A percentile compares a stretch with the other conserved stretches of the same genome.
These are phyloP conservation scores for Fusarium sp. DNA, from an alignment of 2,329 filamentous ascomycete species.

Conservation along the genomic window DNA sequence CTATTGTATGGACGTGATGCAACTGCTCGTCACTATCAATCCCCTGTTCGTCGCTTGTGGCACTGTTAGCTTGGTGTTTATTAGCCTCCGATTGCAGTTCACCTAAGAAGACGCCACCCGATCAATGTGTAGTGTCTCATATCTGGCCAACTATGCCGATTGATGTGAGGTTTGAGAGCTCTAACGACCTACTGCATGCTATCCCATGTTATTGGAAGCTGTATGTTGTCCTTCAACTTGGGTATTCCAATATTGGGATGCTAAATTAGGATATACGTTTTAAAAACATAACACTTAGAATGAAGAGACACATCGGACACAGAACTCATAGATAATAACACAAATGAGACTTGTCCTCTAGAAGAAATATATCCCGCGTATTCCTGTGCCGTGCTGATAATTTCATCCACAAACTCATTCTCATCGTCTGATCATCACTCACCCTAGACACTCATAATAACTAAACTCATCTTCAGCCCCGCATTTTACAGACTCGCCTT, in stretches of 20 bases:
- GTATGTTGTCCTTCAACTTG: not conserved
- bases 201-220: too few species aligned
- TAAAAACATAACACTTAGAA: too few species aligned
- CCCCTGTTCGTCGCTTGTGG: not conserved
- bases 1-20: not conserved
- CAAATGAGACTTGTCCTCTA: rapidly evolving
- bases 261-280: too few species aligned
- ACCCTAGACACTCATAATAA: conserved; percentile 16
- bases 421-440: not conserved
- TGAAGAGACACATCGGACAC: too few species aligned
- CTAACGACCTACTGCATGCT: not conserved
- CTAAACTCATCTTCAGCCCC: conserved; percentile 20
- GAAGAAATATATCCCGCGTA: too few species aligned
- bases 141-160: not conserved
- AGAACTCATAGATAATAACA: not conserved
- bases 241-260: rapidly evolving
- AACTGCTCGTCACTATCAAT: not conserved
- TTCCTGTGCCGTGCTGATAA: not conserved
- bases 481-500: conserved; percentile 32
- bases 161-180: rapidly evolving
- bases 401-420: not conserved
- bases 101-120: not conserved
- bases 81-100: not conserved
- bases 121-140: not conserved
- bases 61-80: not conserved